Conservation (phyloP, 306 rosid species). For the Cicer yamashitae region DNA sequence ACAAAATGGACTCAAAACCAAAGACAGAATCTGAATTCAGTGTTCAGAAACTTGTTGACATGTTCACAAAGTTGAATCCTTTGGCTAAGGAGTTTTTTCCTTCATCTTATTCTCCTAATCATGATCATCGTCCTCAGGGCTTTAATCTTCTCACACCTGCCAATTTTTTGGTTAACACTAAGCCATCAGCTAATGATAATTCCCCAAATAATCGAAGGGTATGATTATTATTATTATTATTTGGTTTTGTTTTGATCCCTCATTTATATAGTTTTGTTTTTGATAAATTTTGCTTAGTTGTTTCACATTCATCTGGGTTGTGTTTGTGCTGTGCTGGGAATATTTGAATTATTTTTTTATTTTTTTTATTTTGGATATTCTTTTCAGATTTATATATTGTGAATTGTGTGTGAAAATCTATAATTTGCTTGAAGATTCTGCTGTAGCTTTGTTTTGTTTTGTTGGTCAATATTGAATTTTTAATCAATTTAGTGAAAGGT, state of each 20-base stretch:
- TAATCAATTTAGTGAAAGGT: constrained; percentile 15
- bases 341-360: not conserved
- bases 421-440: not conserved
- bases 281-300: constrained; percentile 34
- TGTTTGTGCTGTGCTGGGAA: constrained; percentile 2
- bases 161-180: constrained; percentile 56
- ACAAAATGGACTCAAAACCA: constrained; percentile 69
- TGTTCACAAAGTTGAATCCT: constrained; percentile 95
- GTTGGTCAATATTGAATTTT: constrained; percentile 26
- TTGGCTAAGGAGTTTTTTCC: constrained; percentile 90
- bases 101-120: constrained; percentile 61
- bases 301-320: constrained; percentile 2
- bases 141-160: constrained; percentile 55
- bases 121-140: constrained; percentile 52
- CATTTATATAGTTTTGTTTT: constrained; percentile 6
- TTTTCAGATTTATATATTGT: not conserved
- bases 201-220: constrained; percentile 75
- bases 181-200: constrained; percentile 62
- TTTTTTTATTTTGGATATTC: constrained; percentile 4
- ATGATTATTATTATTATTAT: constrained; percentile 26
- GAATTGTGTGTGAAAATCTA: constrained; percentile 20
- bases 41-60: constrained; percentile 88
- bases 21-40: constrained; percentile 72
- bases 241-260: constrained; percentile 48
- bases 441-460: not conserved